phyloP scores from a whole-genome alignment of 2,329 filamentous ascomycete genomes.

The Cordyceps fumosorosea region DNA sequence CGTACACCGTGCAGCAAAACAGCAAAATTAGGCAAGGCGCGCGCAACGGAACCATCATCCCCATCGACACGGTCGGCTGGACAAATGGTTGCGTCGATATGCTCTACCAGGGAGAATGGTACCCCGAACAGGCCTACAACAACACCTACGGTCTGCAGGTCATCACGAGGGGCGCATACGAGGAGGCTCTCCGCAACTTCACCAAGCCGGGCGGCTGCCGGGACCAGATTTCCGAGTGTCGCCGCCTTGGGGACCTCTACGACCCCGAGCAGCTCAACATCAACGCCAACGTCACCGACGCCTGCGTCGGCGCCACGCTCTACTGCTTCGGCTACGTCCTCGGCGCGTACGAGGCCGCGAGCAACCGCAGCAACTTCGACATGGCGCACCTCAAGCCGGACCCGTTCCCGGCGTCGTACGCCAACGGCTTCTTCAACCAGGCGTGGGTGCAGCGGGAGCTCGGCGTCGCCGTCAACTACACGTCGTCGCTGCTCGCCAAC shows the following conservation, averaged over 20 bases:
- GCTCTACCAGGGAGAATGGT: constrained; percentile 48
- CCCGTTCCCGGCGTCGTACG: constrained; percentile 54
- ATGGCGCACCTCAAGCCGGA: constrained; percentile 48
- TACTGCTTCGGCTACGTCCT: constrained; percentile 15
- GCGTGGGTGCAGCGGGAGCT: constrained; percentile 49
- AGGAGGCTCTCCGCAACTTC: constrained; percentile 12
- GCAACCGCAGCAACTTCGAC: constrained; percentile 37
- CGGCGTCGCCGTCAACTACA: constrained; percentile 53
- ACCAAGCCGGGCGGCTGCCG: constrained; percentile 37
- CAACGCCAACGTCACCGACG: constrained; percentile 27
- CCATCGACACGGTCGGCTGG: constrained; percentile 56
- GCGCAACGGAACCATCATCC: constrained; percentile 33
- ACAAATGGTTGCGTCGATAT: constrained; percentile 62
- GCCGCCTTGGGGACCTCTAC: constrained; percentile 17
- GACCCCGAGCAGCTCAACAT: constrained; percentile 45
- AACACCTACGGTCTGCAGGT: constrained; percentile 58
- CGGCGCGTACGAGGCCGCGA: background rate
- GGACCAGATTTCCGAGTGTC: constrained; percentile 44
- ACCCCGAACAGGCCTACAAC: constrained; percentile 48
- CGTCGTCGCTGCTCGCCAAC: constrained; percentile 30
- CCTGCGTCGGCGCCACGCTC: constrained; percentile 18
- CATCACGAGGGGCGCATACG: constrained; percentile 39
- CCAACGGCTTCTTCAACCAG: constrained; percentile 57
- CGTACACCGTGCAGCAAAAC: constrained; percentile 56
- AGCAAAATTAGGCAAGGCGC: constrained; percentile 29